Conservation (phyloP, 208 protist genomes). For the Acanthamoeba lenticulata region DNA sequence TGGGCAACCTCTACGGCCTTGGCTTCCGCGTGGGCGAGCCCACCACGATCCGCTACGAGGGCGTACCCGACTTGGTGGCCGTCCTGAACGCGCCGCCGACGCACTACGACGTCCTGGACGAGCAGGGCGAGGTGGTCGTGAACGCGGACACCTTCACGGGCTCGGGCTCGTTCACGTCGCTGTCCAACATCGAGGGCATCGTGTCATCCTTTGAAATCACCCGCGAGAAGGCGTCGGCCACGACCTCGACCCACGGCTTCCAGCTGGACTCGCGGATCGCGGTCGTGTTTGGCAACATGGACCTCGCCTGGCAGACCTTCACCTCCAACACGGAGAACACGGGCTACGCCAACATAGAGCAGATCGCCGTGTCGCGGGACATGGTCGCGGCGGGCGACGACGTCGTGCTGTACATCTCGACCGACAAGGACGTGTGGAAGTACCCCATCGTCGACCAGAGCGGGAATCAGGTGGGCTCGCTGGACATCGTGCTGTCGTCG, state of each 20-base stretch:
- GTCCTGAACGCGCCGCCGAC: slow-evolving; percentile 4
- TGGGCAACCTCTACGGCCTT: neutral
- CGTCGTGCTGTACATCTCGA: neutral
- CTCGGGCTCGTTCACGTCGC: neutral
- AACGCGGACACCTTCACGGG: neutral
- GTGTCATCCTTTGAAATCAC: neutral
- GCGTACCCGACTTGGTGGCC: neutral
- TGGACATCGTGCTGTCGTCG: neutral
- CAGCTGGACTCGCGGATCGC: neutral
- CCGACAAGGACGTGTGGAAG: slow-evolving; percentile 31
- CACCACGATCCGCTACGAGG: slow-evolving; percentile 15
- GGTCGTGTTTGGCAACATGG: neutral
- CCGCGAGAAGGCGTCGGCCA: neutral
- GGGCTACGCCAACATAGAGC: neutral
- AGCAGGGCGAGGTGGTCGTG: neutral
- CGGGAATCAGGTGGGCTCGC: neutral
- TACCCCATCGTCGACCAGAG: slow-evolving; percentile 10
- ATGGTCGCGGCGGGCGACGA: neutral
- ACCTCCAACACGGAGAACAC: slow-evolving; percentile 3
- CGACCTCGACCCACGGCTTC: neutral
- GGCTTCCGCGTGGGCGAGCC: slow-evolving; percentile 11
- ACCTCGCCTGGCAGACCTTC: neutral
- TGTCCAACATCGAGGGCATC: slow-evolving; percentile 2
- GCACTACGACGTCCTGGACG: neutral
- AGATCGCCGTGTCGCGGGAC: neutral